A percentile compares a stretch with the other conserved stretches of the same genome.
phyloP scores from a whole-genome alignment of 129 eudicot genomes.

The Chrysanthemum makinoi region DNA sequence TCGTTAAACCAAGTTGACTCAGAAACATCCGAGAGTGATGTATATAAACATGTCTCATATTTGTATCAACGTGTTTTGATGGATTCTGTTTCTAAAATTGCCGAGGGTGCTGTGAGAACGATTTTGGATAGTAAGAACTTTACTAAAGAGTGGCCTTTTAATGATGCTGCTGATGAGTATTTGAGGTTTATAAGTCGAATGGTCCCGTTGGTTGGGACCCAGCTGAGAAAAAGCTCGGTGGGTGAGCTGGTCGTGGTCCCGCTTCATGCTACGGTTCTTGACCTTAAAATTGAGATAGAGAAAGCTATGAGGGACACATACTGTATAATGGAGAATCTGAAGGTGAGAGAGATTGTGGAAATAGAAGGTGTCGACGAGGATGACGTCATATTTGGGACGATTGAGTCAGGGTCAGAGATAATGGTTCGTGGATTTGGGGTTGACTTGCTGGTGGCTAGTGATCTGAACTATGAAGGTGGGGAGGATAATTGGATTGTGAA shows the following conservation, averaged over 20 bases:
- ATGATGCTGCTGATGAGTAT: constrained; percentile 52
- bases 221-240: constrained; percentile 13
- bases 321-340: constrained; percentile 48
- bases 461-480: constrained; percentile 67
- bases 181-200: constrained; percentile 58
- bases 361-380: constrained; percentile 47
- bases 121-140: constrained; percentile 61
- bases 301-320: constrained; percentile 70
- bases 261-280: constrained; percentile 59
- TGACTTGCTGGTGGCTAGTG: constrained; percentile 38
- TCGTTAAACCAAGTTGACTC: constrained; percentile 11
- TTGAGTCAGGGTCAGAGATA: constrained; percentile 74
- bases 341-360: constrained; percentile 49
- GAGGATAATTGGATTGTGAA: constrained; percentile 73
- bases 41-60: constrained; percentile 42
- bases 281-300: constrained; percentile 48
- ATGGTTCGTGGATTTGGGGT: constrained; percentile 49
- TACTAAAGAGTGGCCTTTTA: constrained; percentile 75
- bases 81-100: constrained; percentile 43
- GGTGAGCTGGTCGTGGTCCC: constrained; percentile 65
- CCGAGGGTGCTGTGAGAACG: constrained; percentile 41
- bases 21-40: constrained; percentile 24
- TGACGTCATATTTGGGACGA: constrained; percentile 62
- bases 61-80: constrained; percentile 51
- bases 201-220: constrained; percentile 21